Evolutionary conservation across 2,329 filamentous ascomycete species (phyloP).

Genomic region (Microascus cirrosus): DNA sequence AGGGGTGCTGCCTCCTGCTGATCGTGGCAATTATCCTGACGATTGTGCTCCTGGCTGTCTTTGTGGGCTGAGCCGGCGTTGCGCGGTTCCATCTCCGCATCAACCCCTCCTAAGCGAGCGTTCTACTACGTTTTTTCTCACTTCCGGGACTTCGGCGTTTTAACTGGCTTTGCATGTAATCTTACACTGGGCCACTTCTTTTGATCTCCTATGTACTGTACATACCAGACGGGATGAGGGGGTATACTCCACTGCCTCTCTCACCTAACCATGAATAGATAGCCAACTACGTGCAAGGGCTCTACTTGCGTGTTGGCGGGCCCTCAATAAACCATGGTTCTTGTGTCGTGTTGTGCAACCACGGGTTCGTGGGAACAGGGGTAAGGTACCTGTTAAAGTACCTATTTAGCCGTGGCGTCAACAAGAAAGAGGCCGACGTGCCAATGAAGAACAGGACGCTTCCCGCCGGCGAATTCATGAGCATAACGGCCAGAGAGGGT

Average conservation of each 20-base stretch:
- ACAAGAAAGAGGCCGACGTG: not conserved
- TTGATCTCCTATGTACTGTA: conserved; percentile 1
- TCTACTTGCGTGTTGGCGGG: not conserved
- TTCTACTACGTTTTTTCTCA: conserved; percentile 4
- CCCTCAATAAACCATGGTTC: conserved; percentile 2
- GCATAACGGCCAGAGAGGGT: too few relatives aligned
- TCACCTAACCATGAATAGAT: not conserved
- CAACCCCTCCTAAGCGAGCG: conserved; percentile 13
- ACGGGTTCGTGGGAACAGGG: conserved; percentile 6
- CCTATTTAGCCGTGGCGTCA: not conserved
- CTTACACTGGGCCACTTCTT: conserved; percentile 10
- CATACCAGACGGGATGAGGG: not conserved
- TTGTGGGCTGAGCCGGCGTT: conserved; percentile 49
- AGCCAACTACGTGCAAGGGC: not conserved
- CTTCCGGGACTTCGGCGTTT: not conserved
- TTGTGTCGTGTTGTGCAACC: not conserved
- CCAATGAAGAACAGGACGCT: conserved; percentile 25
- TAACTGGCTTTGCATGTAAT: conserved; percentile 5
- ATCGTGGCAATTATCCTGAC: conserved; percentile 82
- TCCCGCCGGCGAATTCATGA: not conserved
- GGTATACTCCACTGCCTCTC: not conserved
- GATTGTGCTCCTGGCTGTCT: conserved; percentile 79
- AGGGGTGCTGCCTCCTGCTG: conserved; percentile 83
- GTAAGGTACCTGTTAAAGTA: not conserved
- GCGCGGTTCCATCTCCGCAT: conserved; percentile 9